Conservation (phyloP, 768 basidiomycete genomes). For the Hericium coralloides region DNA sequence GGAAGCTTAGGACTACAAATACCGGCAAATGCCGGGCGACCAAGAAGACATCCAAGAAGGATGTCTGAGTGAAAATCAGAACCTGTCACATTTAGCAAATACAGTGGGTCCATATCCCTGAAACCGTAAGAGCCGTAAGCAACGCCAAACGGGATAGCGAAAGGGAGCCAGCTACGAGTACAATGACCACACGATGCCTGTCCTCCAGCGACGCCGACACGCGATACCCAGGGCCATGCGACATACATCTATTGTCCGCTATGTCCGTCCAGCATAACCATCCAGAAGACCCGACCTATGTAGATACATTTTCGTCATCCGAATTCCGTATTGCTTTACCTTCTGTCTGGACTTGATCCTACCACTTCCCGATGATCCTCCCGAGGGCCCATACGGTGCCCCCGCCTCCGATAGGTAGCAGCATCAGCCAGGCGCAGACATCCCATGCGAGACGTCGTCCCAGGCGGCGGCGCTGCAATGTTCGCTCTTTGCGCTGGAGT, state of each 20-base stretch:
- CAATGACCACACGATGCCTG: not conserved
- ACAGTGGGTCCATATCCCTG: too few relatives aligned
- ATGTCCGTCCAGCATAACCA: too few relatives aligned
- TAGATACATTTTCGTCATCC: not conserved
- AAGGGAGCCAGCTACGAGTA: not conserved
- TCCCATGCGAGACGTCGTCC: constrained; percentile 76
- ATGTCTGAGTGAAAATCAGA: too few relatives aligned
- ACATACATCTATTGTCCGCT: too few relatives aligned
- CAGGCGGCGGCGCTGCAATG: constrained; percentile 66
- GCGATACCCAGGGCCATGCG: too few relatives aligned
- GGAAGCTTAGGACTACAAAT: too few relatives aligned
- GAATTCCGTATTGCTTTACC: not conserved
- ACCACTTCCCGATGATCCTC: constrained; percentile 46
- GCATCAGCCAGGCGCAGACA: constrained; percentile 68
- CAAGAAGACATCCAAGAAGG: too few relatives aligned
- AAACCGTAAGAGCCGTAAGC: too few relatives aligned
- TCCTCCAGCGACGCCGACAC: constrained; percentile 1
- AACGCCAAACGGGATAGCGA: too few relatives aligned
- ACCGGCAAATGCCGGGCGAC: too few relatives aligned
- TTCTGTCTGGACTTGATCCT: constrained; percentile 2
- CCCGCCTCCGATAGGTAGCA: constrained; percentile 50
- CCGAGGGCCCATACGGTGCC: constrained; percentile 52
- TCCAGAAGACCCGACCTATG: constrained; percentile 3
- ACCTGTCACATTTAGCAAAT: too few relatives aligned
- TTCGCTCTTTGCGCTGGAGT: constrained; percentile 77